phyloP scores from a whole-genome alignment of 768 basidiomycete genomes.

The Mycena venus region DNA sequence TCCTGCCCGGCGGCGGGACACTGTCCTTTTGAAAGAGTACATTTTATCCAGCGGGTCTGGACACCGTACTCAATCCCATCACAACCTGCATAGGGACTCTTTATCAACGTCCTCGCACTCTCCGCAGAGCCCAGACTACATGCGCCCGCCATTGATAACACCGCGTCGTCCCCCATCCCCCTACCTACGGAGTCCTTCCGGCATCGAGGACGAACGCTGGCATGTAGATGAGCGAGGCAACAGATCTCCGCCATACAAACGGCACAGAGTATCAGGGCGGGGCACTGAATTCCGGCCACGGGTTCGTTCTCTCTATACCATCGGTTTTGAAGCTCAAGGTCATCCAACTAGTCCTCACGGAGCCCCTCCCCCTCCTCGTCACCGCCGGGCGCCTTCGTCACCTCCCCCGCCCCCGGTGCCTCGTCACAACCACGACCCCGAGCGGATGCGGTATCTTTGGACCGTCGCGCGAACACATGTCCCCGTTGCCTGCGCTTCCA shows the following conservation, averaged over 20 bases:
- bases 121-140: background rate
- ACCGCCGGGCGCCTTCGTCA: background rate
- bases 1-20: background rate
- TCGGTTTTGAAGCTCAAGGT: background rate
- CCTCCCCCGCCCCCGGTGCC: background rate
- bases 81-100: background rate
- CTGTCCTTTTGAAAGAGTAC: background rate
- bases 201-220: background rate
- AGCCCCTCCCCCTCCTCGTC: background rate
- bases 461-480: slow-evolving; percentile 13
- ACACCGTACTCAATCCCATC: background rate
- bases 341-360: background rate
- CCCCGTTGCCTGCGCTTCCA: background rate
- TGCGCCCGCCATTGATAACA: background rate
- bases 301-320: background rate
- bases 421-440: background rate
- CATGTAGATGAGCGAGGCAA: background rate
- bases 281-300: background rate
- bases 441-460: background rate
- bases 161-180: slow-evolving; percentile 9
- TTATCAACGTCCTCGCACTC: background rate
- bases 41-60: background rate
- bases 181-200: background rate
- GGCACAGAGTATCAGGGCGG: background rate
- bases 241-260: slow-evolving; percentile 22